Base-by-base conservation (phyloP, 164 flowering plant species). In the Tetrastigma voinierianum region DNA sequence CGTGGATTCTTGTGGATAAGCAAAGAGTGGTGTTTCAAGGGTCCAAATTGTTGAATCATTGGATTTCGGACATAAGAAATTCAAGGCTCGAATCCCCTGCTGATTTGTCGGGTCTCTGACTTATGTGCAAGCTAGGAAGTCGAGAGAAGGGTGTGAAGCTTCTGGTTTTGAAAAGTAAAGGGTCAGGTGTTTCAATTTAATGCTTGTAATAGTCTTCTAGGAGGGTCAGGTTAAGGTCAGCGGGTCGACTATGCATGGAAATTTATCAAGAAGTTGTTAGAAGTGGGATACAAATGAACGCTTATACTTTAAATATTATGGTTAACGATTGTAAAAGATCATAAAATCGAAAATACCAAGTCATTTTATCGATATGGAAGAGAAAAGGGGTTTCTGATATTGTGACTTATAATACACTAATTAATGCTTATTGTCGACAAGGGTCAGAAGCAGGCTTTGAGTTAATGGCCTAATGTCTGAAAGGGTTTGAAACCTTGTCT, bases 301-400 rank as follows among this genome's bases (percentile, higher is more conserved):
- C 82, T 13, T 91, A 82, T 76, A 93, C 98, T 0, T 66, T 93
- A 10, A 93, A 93, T 70, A 93, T 93, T 25, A 89, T 93, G 94
- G 74, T 87, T 54, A 88, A 90, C 79, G 97, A 8, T 70, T 89
- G 46, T 93, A 91, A 93, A 91, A 69, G 91, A 88, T 53, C 46
- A 76, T 10, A 87, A 86, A 61, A 70, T 86, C 21, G 81, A 77
- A 56, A 56, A 72, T 2, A 89, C 77, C 0, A 73, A 72, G 48
- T 23, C 25, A 10, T 89, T 69, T 60, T 89, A 21, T 56, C 62
- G 89, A 83, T n/a, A 82, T 88, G 91, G 93, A 84, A 70, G 72
- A 62, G 65, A 86, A 75, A 70, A 93, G 95, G n/a, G 71, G 88
- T 56, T 77, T 66, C 78, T 72, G 93, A 90, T 81, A 64, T 52